phyloP scores from a whole-genome alignment of 1,139 yeast species.

The Sugiyamaella sp. region DNA sequence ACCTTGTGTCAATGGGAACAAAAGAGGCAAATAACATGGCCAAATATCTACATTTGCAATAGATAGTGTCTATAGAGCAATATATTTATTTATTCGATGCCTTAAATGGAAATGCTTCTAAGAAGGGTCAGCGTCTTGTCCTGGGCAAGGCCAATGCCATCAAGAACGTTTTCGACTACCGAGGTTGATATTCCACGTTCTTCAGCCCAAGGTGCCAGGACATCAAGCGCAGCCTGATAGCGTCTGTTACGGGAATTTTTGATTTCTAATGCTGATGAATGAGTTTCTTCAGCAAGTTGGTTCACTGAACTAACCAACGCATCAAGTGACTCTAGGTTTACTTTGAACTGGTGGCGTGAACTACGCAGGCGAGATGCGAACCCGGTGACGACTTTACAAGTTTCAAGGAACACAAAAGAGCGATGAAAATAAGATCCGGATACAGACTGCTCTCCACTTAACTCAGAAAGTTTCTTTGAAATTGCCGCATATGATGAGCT shows the following conservation, averaged over 20 bases:
- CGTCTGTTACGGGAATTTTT: slow-evolving; percentile 29
- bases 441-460: slow-evolving; percentile 13
- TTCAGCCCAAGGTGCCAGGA: slow-evolving; percentile 33
- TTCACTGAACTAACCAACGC: slow-evolving; percentile 22
- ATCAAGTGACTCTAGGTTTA: slow-evolving; percentile 22
- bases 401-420: slow-evolving; percentile 38
- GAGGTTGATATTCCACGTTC: slow-evolving; percentile 26
- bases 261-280: slow-evolving; percentile 27
- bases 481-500: slow-evolving; percentile 25
- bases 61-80: background rate
- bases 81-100: slow-evolving; percentile 5
- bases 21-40: slow-evolving; percentile 42
- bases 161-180: slow-evolving; percentile 33
- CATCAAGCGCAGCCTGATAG: slow-evolving; percentile 24
- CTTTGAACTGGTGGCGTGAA: slow-evolving; percentile 30
- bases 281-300: slow-evolving; percentile 21
- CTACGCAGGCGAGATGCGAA: slow-evolving; percentile 31
- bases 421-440: slow-evolving; percentile 40
- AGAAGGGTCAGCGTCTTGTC: slow-evolving; percentile 28
- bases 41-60: slow-evolving; percentile 29
- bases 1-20: slow-evolving; percentile 42
- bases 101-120: slow-evolving; percentile 17
- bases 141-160: slow-evolving; percentile 29
- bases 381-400: slow-evolving; percentile 33
- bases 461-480: slow-evolving; percentile 13